Evolutionary conservation across 1,284 basidiomycete species (phyloP).

Genomic region (Cryptococcus wingfieldii): DNA sequence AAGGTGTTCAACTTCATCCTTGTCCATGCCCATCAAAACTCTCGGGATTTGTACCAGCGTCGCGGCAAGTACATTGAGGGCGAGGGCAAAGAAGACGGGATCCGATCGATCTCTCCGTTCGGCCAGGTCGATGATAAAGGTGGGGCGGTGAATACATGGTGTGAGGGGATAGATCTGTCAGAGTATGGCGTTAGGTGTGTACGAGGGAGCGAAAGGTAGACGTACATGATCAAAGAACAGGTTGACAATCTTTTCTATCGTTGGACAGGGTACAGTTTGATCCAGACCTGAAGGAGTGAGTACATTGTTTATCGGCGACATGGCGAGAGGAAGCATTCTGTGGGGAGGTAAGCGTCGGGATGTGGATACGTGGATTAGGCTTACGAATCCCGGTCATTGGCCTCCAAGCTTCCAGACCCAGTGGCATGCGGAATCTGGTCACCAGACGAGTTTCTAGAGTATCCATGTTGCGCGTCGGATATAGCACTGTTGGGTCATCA

Average conservation of each 20-base stretch:
- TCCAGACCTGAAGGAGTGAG: conserved; percentile 31
- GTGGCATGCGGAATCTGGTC: neutral
- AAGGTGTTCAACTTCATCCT: conserved; percentile 34
- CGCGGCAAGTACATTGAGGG: conserved; percentile 8
- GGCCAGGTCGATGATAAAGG: conserved; percentile 8
- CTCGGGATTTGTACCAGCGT: conserved; percentile 24
- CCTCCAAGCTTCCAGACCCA: neutral
- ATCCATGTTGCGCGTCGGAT: conserved; percentile 34
- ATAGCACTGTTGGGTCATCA: conserved; percentile 20
- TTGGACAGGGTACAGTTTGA: conserved; percentile 24
- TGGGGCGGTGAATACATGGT: conserved; percentile 15
- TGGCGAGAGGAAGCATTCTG: too few relatives aligned
- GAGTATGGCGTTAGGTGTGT: neutral
- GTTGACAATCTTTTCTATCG: conserved; percentile 36
- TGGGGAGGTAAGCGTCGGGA: too few relatives aligned
- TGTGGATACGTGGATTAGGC: neutral
- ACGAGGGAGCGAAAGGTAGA: neutral
- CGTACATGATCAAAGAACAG: conserved; percentile 43
- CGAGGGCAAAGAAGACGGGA: conserved; percentile 12
- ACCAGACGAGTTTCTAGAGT: neutral
- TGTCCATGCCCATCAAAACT: conserved; percentile 36
- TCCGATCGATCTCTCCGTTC: conserved; percentile 6
- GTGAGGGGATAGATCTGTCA: conserved; percentile 11
- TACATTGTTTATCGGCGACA: neutral
- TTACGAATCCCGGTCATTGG: neutral